These are phyloP conservation scores for Dichomitus squalens DNA, from an alignment of 1,284 basidiomycete species.

Conservation along the genomic window DNA sequence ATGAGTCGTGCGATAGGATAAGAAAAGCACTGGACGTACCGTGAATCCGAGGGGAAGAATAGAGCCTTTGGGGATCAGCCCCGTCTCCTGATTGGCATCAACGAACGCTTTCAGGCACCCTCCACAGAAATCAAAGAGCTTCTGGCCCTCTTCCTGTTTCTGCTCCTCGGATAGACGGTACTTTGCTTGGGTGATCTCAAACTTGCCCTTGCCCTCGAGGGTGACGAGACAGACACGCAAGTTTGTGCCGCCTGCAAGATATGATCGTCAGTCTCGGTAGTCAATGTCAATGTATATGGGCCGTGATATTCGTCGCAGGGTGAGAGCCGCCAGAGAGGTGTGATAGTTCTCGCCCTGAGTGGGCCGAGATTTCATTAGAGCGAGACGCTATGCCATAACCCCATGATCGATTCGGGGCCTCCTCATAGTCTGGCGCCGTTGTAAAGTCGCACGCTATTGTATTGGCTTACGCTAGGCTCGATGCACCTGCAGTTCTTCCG, in stretches of 20 bases:
- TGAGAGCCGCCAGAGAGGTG: no score
- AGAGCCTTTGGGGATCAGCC: conserved; percentile 68
- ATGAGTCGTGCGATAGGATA: not conserved
- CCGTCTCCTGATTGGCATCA: conserved; percentile 70
- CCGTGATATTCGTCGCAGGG: no score
- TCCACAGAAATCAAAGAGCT: conserved; percentile 97
- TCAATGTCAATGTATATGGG: no score
- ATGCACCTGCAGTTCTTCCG: no score
- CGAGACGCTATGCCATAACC: no score
- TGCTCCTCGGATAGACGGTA: conserved; percentile 97
- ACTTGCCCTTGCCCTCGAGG: conserved; percentile 90
- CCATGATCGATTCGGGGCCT: no score
- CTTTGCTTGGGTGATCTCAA: conserved; percentile 97
- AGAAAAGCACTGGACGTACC: conserved; percentile 48
- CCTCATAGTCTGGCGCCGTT: no score
- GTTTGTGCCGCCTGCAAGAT: conserved; percentile 83
- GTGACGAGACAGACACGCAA: conserved; percentile 96
- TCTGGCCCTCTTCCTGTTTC: conserved; percentile 96
- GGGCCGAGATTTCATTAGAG: no score
- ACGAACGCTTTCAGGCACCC: conserved; percentile 92
- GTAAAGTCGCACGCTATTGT: no score
- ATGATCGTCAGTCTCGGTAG: not conserved
- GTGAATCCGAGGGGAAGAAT: conserved; percentile 92
- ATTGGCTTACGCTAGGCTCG: no score
- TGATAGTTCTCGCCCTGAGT: no score